Conservation (phyloP, 2,329 filamentous ascomycete species). For the Aspergillus niger region DNA sequence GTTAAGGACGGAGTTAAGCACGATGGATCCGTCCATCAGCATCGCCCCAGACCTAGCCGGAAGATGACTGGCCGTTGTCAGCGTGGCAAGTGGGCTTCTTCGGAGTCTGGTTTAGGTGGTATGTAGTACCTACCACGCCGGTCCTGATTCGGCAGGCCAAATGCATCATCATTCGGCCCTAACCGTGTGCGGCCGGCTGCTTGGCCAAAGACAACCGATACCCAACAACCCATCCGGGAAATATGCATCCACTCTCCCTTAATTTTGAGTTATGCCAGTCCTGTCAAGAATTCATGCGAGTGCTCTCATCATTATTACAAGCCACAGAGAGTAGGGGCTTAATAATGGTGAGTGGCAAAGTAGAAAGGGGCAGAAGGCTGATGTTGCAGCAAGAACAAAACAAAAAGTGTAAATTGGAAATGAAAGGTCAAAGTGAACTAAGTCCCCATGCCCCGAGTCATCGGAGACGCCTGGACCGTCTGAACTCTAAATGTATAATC, state of each 20-base stretch:
- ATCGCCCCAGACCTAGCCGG: neutral
- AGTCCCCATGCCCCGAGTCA: neutral
- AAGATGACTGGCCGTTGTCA: constrained; percentile 3
- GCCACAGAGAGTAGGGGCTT: neutral
- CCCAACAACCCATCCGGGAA: neutral
- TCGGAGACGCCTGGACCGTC: neutral
- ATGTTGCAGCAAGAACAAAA: neutral
- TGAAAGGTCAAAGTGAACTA: neutral
- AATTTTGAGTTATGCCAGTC: neutral
- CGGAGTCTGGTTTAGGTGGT: constrained; percentile 5
- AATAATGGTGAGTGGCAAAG: constrained; percentile 2
- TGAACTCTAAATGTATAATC: constrained; percentile 1
- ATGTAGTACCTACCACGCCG: neutral
- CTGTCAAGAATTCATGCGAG: neutral
- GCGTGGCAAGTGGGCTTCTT: constrained; percentile 15
- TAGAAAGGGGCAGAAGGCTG: constrained; percentile 3
- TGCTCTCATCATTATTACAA: neutral
- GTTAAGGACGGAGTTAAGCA: neutral
- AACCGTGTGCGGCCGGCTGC: neutral
- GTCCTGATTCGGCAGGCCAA: constrained; percentile 15
- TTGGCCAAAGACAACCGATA: neutral
- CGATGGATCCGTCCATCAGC: constrained; percentile 7
- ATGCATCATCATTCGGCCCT: neutral
- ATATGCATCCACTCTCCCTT: neutral
- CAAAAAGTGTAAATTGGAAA: neutral